Evolutionary conservation across 2,329 filamentous ascomycete genomes (phyloP).

Genomic region (Alternaria burnsii): DNA sequence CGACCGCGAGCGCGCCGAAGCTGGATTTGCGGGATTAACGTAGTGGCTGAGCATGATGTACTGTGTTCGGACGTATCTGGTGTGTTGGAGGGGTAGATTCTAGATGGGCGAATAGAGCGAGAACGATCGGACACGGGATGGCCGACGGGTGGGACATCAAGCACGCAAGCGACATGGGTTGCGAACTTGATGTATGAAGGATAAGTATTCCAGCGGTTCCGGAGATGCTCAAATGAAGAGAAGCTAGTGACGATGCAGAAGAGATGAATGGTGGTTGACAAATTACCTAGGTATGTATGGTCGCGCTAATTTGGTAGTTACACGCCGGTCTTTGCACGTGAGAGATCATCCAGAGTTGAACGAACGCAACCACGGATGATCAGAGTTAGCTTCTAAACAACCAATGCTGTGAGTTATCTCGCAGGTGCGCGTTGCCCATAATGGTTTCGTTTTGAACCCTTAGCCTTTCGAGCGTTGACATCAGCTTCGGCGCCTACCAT

Average conservation of each 20-base stretch:
- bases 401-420: no score
- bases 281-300: not conserved
- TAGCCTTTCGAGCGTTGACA: no score
- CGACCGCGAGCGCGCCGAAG: not conserved
- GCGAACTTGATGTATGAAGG: not conserved
- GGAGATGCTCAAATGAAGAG: not conserved
- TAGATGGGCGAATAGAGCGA: not conserved
- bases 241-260: not conserved
- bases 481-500: no score
- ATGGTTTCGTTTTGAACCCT: no score
- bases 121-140: conserved; percentile 4
- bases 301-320: not conserved
- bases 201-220: not conserved
- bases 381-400: no score
- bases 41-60: not conserved
- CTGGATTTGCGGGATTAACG: not conserved
- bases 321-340: not conserved
- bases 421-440: no score
- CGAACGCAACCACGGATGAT: no score
- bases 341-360: not conserved
- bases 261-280: no score
- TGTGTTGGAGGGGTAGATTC: not conserved
- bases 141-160: not conserved
- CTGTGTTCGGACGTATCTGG: not conserved
- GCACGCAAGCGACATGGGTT: conserved; percentile 2